Conservation (phyloP, 2,329 filamentous ascomycete genomes). For the Aspergillus tubingensis region DNA sequence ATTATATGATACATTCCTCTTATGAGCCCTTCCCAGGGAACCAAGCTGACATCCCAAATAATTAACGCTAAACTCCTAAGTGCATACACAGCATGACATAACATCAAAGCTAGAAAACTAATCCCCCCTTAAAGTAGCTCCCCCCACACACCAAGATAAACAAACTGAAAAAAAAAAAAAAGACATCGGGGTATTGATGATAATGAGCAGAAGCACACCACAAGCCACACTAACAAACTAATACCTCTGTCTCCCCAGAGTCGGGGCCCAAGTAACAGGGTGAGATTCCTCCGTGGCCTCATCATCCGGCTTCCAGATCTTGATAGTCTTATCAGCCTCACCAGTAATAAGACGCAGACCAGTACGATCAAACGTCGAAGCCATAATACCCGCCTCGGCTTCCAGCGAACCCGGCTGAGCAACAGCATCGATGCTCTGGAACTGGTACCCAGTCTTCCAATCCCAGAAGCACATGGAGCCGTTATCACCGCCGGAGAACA, state of each 20-base stretch:
- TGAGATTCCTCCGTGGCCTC: slow-evolving; percentile 87
- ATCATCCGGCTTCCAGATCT: slow-evolving; percentile 95
- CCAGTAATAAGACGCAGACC: slow-evolving; percentile 88
- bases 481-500: slow-evolving; percentile 95
- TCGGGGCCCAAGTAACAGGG: slow-evolving; percentile 89
- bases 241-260: slow-evolving; percentile 73
- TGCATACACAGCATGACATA: slow-evolving; percentile 19
- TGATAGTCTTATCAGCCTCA: slow-evolving; percentile 97
- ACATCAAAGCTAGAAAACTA: neutral
- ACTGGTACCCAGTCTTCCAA: slow-evolving; percentile 94
- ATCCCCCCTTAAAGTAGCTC: too few relatives aligned
- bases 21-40: slow-evolving; percentile 9
- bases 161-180: slow-evolving; percentile 13
- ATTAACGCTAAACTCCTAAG: slow-evolving; percentile 35
- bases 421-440: slow-evolving; percentile 85
- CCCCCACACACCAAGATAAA: slow-evolving; percentile 1
- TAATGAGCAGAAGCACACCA: slow-evolving; percentile 2
- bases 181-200: slow-evolving; percentile 14
- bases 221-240: slow-evolving; percentile 40
- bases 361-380: slow-evolving; percentile 86
- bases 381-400: slow-evolving; percentile 93
- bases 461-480: slow-evolving; percentile 98
- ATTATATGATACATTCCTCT: slow-evolving; percentile 17
- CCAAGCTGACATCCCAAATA: neutral
- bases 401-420: slow-evolving; percentile 93